Evolutionary conservation across 1,284 basidiomycete species (phyloP).

Genomic region (Pseudozyma thailandica): DNA sequence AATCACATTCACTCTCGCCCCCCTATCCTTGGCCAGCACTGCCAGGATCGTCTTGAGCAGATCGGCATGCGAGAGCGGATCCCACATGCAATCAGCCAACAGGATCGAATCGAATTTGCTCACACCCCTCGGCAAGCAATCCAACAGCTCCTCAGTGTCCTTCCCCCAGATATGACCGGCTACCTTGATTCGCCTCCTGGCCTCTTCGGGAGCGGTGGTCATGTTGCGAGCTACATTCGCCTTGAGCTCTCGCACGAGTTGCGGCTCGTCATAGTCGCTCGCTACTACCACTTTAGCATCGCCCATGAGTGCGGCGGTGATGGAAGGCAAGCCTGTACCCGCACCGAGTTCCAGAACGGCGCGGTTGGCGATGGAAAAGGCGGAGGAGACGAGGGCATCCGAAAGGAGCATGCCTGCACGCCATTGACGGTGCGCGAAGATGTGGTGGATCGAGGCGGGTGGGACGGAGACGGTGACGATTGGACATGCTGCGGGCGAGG

Average conservation of each 20-base stretch:
- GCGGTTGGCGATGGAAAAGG: constrained; percentile 27
- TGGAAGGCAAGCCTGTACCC: constrained; percentile 59
- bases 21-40: constrained; percentile 23
- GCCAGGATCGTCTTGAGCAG: constrained; percentile 53
- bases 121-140: constrained; percentile 41
- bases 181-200: constrained; percentile 26
- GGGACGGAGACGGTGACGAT: constrained; percentile 56
- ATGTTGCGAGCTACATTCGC: constrained; percentile 46
- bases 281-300: constrained; percentile 42
- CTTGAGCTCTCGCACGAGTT: constrained; percentile 57
- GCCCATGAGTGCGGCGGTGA: constrained; percentile 47
- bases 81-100: constrained; percentile 66
- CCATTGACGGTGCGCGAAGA: constrained; percentile 67
- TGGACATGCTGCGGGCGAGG: not conserved
- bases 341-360: constrained; percentile 62
- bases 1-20: constrained; percentile 59
- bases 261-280: constrained; percentile 63
- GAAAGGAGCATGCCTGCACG: constrained; percentile 65
- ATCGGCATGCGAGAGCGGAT: constrained; percentile 60
- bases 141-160: constrained; percentile 55
- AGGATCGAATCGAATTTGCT: constrained; percentile 52
- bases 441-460: constrained; percentile 60
- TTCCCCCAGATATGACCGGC: constrained; percentile 64
- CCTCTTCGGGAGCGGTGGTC: not conserved
- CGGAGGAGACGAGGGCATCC: constrained; percentile 54